These are phyloP conservation scores for Pseudogymnoascus sp. DNA, from an alignment of 2,329 filamentous ascomycete genomes.

Conservation along the genomic window DNA sequence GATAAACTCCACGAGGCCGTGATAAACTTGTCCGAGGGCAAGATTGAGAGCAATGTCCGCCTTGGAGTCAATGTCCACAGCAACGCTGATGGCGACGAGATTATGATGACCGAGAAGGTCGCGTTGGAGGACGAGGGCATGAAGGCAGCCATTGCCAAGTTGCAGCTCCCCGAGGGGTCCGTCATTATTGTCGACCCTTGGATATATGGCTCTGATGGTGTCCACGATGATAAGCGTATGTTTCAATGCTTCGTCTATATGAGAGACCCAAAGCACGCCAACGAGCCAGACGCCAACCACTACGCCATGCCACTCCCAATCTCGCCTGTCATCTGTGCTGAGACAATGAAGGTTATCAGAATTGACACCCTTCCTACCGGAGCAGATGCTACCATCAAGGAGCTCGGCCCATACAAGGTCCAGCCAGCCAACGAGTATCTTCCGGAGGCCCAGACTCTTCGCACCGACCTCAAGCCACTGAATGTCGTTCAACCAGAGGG, in stretches of 20 bases:
- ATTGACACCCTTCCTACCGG: slow-evolving; percentile 65
- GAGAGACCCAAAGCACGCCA: slow-evolving; percentile 50
- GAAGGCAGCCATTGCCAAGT: slow-evolving; percentile 51
- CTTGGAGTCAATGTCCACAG: slow-evolving; percentile 51
- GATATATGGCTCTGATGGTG: slow-evolving; percentile 52
- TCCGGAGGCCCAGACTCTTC: slow-evolving; percentile 50
- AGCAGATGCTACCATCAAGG: slow-evolving; percentile 48
- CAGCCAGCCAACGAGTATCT: slow-evolving; percentile 54
- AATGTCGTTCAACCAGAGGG: slow-evolving; percentile 58
- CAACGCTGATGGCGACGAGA: slow-evolving; percentile 51
- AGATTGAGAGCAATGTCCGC: slow-evolving; percentile 49
- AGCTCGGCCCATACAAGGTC: slow-evolving; percentile 48
- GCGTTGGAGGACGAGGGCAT: slow-evolving; percentile 48
- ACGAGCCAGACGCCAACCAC: slow-evolving; percentile 57
- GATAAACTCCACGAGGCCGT: slow-evolving; percentile 54
- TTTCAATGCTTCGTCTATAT: slow-evolving; percentile 62
- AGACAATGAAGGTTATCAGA: slow-evolving; percentile 55
- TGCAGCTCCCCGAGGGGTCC: slow-evolving; percentile 51
- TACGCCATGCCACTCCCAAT: slow-evolving; percentile 59
- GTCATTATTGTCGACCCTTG: slow-evolving; percentile 54
- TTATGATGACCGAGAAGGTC: slow-evolving; percentile 47
- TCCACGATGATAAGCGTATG: slow-evolving; percentile 38
- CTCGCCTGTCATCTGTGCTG: slow-evolving; percentile 57
- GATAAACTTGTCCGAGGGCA: slow-evolving; percentile 41
- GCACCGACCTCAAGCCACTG: slow-evolving; percentile 55